Conservation (phyloP, 106 monocot species). For the Xerophyta viscosa region DNA sequence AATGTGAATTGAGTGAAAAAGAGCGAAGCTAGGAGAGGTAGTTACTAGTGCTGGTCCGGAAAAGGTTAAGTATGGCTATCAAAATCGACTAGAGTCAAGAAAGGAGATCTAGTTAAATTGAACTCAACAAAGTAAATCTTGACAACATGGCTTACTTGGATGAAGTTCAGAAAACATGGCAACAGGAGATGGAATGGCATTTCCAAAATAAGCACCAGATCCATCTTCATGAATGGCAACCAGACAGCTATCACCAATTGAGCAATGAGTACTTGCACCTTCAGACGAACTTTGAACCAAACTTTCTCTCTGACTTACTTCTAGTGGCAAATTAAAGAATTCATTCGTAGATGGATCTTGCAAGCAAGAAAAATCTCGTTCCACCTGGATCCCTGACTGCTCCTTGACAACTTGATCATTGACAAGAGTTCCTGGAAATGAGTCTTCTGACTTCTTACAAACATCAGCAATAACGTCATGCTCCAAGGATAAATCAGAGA, state of each 20-base stretch:
- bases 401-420: background rate
- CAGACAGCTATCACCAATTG: background rate
- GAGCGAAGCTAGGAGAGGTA: too few species aligned
- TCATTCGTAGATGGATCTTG: background rate
- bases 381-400: background rate
- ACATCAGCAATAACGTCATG: constrained; percentile 8
- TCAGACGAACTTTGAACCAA: background rate
- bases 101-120: too few species aligned
- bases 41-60: too few species aligned
- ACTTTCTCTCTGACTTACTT: background rate
- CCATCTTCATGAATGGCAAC: background rate
- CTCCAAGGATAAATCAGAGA: constrained; percentile 10
- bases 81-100: too few species aligned
- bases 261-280: background rate
- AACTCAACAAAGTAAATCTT: too few species aligned
- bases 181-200: background rate
- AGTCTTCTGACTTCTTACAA: constrained; percentile 1
- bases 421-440: background rate
- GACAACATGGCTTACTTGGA: too few species aligned
- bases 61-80: too few species aligned
- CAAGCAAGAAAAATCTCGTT: background rate
- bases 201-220: background rate
- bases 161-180: too few species aligned
- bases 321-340: background rate
- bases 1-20: too few species aligned